phyloP scores from a whole-genome alignment of 2,329 filamentous ascomycete genomes.

The Boeremia lycopersici region DNA sequence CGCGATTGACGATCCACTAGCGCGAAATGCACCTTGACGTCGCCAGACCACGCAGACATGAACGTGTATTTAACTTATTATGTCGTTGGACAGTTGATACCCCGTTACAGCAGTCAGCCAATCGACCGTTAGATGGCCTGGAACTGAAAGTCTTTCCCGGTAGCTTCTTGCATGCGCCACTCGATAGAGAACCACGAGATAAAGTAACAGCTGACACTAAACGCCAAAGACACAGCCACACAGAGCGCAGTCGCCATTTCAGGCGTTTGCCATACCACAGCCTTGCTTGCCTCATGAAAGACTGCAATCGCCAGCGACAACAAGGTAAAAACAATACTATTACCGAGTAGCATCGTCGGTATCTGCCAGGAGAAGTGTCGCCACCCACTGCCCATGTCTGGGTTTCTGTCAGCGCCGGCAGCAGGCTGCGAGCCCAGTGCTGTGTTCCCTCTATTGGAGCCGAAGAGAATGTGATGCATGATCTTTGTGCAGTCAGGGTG shows the following conservation, averaged over 20 bases:
- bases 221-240: background rate
- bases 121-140: too few relatives aligned
- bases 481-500: background rate
- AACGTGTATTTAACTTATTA: too few relatives aligned
- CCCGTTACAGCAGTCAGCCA: too few relatives aligned
- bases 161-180: background rate
- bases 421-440: too few relatives aligned
- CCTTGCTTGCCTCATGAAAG: background rate
- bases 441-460: background rate
- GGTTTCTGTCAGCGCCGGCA: too few relatives aligned
- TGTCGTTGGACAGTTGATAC: too few relatives aligned
- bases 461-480: background rate
- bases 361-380: background rate
- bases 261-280: too few relatives aligned
- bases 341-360: background rate
- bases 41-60: too few relatives aligned
- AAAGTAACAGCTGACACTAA: background rate
- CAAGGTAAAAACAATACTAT: background rate
- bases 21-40: background rate
- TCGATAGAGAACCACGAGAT: background rate
- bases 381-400: background rate
- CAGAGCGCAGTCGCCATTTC: background rate
- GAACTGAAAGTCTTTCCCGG: background rate
- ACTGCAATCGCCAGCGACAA: background rate
- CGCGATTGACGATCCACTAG: constrained; percentile 12